Percentiles rank a stretch among this genome's conserved stretches.
Conservation (phyloP, 495 filamentous ascomycete species). For the Aspergillus ellipticus region DNA sequence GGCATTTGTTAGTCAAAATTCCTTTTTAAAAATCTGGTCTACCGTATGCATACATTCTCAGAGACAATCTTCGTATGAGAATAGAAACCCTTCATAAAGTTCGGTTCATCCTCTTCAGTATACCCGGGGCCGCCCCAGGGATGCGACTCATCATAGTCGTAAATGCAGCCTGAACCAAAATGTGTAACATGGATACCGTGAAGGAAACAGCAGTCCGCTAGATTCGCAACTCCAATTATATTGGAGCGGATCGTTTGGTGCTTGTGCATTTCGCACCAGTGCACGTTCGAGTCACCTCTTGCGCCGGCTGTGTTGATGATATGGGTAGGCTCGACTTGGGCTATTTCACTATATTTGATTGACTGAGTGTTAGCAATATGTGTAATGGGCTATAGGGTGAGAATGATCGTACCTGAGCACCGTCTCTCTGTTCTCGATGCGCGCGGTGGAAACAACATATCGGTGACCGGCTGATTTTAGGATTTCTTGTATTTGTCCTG, state of each 20-base stretch:
- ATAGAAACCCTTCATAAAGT: not conserved
- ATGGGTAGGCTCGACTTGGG: not conserved
- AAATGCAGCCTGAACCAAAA: slow-evolving; percentile 2
- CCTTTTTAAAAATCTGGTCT: not conserved
- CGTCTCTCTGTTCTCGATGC: slow-evolving; percentile 2
- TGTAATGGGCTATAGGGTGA: not conserved
- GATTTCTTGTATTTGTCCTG: slow-evolving; percentile 9
- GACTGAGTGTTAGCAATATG: not conserved
- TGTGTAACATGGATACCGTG: slow-evolving; percentile 1
- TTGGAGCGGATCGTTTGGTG: slow-evolving; percentile 3
- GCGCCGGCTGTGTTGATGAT: slow-evolving; percentile 6
- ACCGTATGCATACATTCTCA: not conserved
- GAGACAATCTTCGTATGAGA: not conserved
- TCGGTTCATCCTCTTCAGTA: slow-evolving; percentile 1
- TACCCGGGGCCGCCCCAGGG: not conserved
- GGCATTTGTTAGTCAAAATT: not conserved
- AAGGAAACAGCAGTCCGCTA: slow-evolving; percentile 3
- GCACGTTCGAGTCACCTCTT: slow-evolving; percentile 1
- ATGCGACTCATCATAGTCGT: not conserved
- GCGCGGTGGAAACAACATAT: not conserved
- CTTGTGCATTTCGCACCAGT: slow-evolving; percentile 6
- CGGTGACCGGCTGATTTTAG: not conserved
- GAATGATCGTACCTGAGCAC: not conserved
- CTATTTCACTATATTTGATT: not conserved
- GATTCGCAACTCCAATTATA: not conserved